phyloP scores from a whole-genome alignment of 1,284 basidiomycete species.

The Fomes fomentarius region DNA sequence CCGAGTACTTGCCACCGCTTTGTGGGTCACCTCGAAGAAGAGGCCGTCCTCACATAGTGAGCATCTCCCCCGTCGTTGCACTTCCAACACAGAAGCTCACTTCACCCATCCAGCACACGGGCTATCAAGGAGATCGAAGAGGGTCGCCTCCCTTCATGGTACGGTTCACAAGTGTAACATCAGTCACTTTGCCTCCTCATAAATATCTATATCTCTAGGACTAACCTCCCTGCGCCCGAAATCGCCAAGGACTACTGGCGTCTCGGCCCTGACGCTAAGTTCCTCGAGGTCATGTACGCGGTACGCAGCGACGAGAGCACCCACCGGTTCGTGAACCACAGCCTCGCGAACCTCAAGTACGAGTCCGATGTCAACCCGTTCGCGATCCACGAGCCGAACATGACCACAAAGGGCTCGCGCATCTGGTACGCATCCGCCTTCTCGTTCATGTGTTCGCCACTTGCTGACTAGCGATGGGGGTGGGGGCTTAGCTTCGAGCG shows the following conservation, averaged over 20 bases:
- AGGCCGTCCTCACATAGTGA: constrained; percentile 88
- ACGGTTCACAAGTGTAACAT: constrained; percentile 22
- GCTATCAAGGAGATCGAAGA: constrained; percentile 84
- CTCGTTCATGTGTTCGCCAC: too few relatives aligned
- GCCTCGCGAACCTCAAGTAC: constrained; percentile 81
- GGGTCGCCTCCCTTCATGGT: constrained; percentile 91
- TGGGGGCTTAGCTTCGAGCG: constrained; percentile 78
- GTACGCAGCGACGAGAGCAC: constrained; percentile 93
- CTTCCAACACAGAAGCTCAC: too few relatives aligned
- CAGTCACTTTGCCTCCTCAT: neutral
- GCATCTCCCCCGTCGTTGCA: constrained; percentile 19
- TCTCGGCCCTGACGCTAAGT: constrained; percentile 68
- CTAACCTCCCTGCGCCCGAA: constrained; percentile 72
- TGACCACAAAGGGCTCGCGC: constrained; percentile 77
- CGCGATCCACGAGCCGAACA: constrained; percentile 86
- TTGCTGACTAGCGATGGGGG: too few relatives aligned
- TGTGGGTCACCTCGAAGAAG: constrained; percentile 94
- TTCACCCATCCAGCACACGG: constrained; percentile 57
- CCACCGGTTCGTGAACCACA: constrained; percentile 93
- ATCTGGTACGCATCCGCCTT: constrained; percentile 74
- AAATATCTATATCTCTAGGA: constrained; percentile 38
- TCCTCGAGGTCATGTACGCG: constrained; percentile 89
- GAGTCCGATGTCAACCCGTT: constrained; percentile 89
- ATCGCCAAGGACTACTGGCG: constrained; percentile 98
- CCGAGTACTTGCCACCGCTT: constrained; percentile 91